phyloP scores from a whole-genome alignment of 257 asterid species.

The Nemophila menziesii region DNA sequence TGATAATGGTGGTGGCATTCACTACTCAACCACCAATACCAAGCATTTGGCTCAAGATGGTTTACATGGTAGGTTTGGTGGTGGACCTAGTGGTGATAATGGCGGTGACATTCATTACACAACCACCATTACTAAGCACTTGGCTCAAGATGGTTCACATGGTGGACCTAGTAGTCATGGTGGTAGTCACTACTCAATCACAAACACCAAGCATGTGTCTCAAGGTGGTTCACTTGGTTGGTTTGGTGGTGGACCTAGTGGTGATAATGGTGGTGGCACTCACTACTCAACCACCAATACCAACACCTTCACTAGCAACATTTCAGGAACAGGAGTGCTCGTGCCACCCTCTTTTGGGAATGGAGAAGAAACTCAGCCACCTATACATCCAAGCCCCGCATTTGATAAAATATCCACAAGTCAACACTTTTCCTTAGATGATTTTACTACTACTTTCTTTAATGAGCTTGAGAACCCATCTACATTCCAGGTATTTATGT shows the following conservation, averaged over 20 bases:
- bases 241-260: too few relatives aligned
- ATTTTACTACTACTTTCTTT: slow-evolving; percentile 4
- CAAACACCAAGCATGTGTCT: background rate
- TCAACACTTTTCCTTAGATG: background rate
- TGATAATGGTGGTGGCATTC: too few relatives aligned
- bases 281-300: background rate
- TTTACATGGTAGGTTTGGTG: too few relatives aligned
- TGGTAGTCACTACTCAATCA: background rate
- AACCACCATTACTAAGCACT: too few relatives aligned
- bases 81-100: too few relatives aligned
- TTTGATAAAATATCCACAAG: background rate
- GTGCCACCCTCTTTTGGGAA: background rate
- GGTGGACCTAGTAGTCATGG: too few relatives aligned
- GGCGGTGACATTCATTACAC: too few relatives aligned
- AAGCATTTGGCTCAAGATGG: too few relatives aligned
- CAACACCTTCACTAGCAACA: background rate
- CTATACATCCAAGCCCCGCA: background rate
- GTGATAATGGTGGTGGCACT: too few relatives aligned
- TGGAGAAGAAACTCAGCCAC: background rate
- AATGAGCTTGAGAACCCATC: slow-evolving; percentile 2
- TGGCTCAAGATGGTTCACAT: too few relatives aligned
- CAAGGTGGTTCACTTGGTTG: slow-evolving; percentile 1
- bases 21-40: too few relatives aligned
- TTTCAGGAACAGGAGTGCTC: background rate
- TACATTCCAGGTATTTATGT: background rate